phyloP scores from a whole-genome alignment of 108 stramenopile genomes.

The Hondaea fermentalgiana region DNA sequence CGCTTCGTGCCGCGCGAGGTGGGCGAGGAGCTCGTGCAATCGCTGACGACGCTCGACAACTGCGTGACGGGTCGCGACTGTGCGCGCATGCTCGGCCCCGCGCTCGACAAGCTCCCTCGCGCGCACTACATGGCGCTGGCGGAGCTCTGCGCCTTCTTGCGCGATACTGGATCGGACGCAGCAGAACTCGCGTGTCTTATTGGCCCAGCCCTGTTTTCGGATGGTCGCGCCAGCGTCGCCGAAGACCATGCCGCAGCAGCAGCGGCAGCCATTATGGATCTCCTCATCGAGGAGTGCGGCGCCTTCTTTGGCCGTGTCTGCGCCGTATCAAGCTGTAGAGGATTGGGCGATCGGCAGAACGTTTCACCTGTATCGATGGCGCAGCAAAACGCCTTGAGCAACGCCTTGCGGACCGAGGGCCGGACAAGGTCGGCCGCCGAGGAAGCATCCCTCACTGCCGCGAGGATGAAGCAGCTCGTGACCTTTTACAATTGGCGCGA shows the following conservation, averaged over 20 bases:
- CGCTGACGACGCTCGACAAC: neutral
- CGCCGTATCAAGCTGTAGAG: neutral
- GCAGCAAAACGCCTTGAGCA: too few relatives aligned
- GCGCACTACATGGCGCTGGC: neutral
- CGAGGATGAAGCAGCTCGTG: neutral
- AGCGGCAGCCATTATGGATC: neutral
- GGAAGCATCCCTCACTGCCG: neutral
- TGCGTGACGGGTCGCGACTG: neutral
- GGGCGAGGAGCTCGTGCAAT: neutral
- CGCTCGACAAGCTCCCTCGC: neutral
- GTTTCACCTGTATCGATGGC: neutral
- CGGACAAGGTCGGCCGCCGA: neutral
- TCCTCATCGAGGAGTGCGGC: neutral
- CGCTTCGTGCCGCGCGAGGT: neutral
- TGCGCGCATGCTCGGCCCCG: neutral
- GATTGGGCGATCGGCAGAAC: neutral
- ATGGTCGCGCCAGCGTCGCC: neutral
- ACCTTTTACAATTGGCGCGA: constrained; percentile 17
- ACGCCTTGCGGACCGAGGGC: too few relatives aligned
- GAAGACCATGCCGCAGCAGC: neutral
- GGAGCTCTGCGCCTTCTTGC: neutral
- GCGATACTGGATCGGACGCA: neutral
- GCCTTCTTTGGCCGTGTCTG: neutral
- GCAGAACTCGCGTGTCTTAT: neutral
- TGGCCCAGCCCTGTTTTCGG: neutral